Evolutionary conservation across 257 asterid species (phyloP).

Genomic region (Nyctanthes arbortristis): DNA sequence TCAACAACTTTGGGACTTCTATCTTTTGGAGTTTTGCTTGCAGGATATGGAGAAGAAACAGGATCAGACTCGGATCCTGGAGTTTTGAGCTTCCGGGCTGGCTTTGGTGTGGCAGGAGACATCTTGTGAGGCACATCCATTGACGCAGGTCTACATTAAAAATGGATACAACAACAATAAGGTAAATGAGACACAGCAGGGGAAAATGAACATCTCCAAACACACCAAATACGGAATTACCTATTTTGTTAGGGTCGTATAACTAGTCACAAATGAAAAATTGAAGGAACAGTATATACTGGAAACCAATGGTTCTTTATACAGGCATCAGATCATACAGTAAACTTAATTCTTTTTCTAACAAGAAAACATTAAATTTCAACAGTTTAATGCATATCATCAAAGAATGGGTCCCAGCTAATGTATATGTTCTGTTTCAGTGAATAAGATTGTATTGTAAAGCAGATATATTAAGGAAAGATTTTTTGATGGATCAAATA

Average conservation of each 20-base stretch:
- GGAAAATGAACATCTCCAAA: not conserved
- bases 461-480: not conserved
- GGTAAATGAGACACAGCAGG: not conserved
- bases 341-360: not conserved
- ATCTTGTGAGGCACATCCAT: conserved; percentile 59
- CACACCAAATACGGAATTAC: too few relatives aligned
- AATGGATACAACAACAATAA: not conserved
- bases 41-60: conserved; percentile 52
- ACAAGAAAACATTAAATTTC: not conserved
- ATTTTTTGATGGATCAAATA: not conserved
- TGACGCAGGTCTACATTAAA: conserved; percentile 47
- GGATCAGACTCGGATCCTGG: conserved; percentile 45
- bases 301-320: not conserved
- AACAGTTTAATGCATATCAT: not conserved
- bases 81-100: conserved; percentile 52
- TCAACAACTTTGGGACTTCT: conserved; percentile 67
- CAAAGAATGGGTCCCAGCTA: not conserved
- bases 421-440: not conserved
- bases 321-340: not conserved
- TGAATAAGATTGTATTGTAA: not conserved
- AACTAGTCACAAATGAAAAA: too few relatives aligned
- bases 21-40: conserved; percentile 55
- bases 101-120: conserved; percentile 50
- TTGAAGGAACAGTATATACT: not conserved
- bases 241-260: not conserved